These are phyloP conservation scores for Austroboletus eburneus DNA, from an alignment of 768 basidiomycete species.

Conservation along the genomic window DNA sequence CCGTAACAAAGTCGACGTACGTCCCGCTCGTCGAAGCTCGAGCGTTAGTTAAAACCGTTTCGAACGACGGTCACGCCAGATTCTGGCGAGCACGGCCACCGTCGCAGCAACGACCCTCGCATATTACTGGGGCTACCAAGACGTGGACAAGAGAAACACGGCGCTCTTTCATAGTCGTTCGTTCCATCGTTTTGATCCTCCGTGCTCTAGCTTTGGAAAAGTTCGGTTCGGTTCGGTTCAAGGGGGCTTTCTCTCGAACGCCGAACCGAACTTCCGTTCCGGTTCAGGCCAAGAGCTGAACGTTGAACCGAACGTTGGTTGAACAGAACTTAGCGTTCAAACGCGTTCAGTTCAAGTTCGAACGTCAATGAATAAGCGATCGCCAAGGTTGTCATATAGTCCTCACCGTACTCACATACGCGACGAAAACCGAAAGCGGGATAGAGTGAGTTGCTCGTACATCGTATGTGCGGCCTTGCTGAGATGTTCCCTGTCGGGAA, in stretches of 20 bases:
- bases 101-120: slow-evolving; percentile 29
- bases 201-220: slow-evolving; percentile 4
- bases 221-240: slow-evolving; percentile 2
- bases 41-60: not conserved
- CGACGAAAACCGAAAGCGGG: no score
- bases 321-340: not conserved
- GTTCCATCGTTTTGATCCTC: no score
- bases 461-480: no score
- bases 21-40: not conserved
- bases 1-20: slow-evolving; percentile 32
- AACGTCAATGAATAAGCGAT: not conserved
- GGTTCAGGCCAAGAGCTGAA: slow-evolving; percentile 5
- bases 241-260: not conserved
- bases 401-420: no score
- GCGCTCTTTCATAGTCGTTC: no score
- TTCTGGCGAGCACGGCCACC: slow-evolving; percentile 27
- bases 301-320: slow-evolving; percentile 9
- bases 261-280: not conserved
- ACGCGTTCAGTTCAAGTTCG: not conserved
- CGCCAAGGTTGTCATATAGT: no score
- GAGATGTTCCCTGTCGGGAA: no score
- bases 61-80: slow-evolving; percentile 9
- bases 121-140: slow-evolving; percentile 36
- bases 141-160: slow-evolving; percentile 27
- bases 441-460: no score